A percentile compares a stretch with the other conserved stretches of the same genome.
Conservation (phyloP, 2,329 filamentous ascomycete species). For the Tolypocladium ophioglossoides region DNA sequence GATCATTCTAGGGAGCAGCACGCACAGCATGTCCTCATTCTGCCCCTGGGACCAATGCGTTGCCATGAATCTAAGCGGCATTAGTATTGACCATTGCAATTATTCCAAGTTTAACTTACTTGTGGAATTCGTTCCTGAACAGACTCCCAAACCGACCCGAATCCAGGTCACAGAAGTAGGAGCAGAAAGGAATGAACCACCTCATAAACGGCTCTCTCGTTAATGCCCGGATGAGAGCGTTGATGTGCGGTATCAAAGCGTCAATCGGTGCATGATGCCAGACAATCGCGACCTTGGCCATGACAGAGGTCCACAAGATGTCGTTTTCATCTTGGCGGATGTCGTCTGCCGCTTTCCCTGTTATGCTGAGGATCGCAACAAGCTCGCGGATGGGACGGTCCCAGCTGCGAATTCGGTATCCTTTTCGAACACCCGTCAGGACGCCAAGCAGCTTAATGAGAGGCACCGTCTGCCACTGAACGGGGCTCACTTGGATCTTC, state of each 20-base stretch:
- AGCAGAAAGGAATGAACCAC: slow-evolving; percentile 80
- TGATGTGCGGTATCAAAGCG: slow-evolving; percentile 59
- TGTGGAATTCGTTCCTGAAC: slow-evolving; percentile 73
- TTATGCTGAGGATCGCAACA: slow-evolving; percentile 37
- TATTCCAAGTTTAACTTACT: slow-evolving; percentile 32
- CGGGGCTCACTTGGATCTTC: slow-evolving; percentile 12
- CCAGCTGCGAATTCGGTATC: slow-evolving; percentile 66
- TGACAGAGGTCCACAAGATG: slow-evolving; percentile 45
- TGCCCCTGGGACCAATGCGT: slow-evolving; percentile 58
- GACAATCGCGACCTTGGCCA: slow-evolving; percentile 52
- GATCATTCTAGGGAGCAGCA: slow-evolving; percentile 57
- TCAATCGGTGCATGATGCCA: slow-evolving; percentile 74
- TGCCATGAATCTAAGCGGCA: slow-evolving; percentile 54
- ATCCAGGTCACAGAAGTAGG: slow-evolving; percentile 66
- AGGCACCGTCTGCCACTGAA: slow-evolving; percentile 31
- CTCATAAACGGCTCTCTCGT: slow-evolving; percentile 53
- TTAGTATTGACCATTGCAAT: slow-evolving; percentile 6
- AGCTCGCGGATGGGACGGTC: slow-evolving; percentile 46
- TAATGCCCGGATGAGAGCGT: slow-evolving; percentile 53
- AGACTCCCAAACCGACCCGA: slow-evolving; percentile 65
- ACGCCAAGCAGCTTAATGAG: slow-evolving; percentile 54
- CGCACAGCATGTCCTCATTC: slow-evolving; percentile 59
- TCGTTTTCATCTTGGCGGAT: slow-evolving; percentile 24
- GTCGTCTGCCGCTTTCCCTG: slow-evolving; percentile 28
- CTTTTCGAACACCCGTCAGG: slow-evolving; percentile 70